Base-by-base conservation (phyloP, 2,329 filamentous ascomycete species). In the Ilyonectria robusta region DNA sequence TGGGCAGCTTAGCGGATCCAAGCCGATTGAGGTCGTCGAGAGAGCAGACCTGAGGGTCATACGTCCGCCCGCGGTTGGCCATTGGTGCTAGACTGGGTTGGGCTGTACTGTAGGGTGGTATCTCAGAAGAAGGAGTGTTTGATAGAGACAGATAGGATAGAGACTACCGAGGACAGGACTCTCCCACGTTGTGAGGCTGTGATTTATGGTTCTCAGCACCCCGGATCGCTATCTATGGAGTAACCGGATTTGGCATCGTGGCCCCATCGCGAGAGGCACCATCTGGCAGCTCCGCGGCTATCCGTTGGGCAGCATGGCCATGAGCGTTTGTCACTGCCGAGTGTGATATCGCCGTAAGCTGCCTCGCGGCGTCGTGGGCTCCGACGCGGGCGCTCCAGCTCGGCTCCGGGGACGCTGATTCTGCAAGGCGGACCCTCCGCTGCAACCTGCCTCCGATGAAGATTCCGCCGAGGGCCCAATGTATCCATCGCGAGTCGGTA, bases 31-130 rank as follows among this genome's bases (percentile, higher is more conserved):
- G 62, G 21, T 67, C 65, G 13, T 65, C 58, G 3, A 67, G 50
- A 3, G 55, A 57, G 29, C 48, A 64, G 51, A 67, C 62, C 51
- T 61, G 65, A n/a, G 62, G 56, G 35, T 67, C 65, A 15, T 65
- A 60, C 7, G 61, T 67, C 46, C 62, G 62, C 33, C 65, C 65
- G 9, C 65, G 65, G 46, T 67, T 67, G 44, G 65, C 65, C 65
- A 67, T 67, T 58, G 48, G 15, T 51, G 17, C 48, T 51, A 33
- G 29, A 33, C 29, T 51, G 26, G 4, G 10, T 8, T 19, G 17
- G 29, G 40, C 3, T n/a, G 13, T 48, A 44, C n/a, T 5, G 6
- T 11, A 44, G 21, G 8, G 40, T 4, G 15, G 9, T 5, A 5
- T 8, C 3, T 11, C 11, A 33, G 50, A 21, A 56, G n/a, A 15